A percentile compares a stretch with the other conserved stretches of the same genome.
These are phyloP conservation scores for Colletotrichum tofieldiae DNA, from an alignment of 2,329 filamentous ascomycete species.

Conservation along the genomic window DNA sequence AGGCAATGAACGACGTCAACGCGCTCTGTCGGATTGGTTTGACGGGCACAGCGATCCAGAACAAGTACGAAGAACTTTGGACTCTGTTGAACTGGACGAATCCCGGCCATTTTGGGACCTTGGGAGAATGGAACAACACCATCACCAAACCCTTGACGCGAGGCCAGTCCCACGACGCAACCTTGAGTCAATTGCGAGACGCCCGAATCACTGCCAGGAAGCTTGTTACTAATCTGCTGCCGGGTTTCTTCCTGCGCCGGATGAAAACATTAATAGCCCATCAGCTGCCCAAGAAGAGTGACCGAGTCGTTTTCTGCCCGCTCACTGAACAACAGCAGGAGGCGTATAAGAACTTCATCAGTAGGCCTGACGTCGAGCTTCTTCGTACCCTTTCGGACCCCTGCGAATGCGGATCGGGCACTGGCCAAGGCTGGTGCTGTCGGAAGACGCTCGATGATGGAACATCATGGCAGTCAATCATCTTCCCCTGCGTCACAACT, in stretches of 20 bases:
- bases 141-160: slow-evolving; percentile 86
- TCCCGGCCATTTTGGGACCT: slow-evolving; percentile 77
- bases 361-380: slow-evolving; percentile 77
- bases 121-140: slow-evolving; percentile 82
- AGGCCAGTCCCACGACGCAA: slow-evolving; percentile 95
- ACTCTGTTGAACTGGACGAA: slow-evolving; percentile 97
- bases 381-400: slow-evolving; percentile 78
- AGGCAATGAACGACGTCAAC: slow-evolving; percentile 92
- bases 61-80: slow-evolving; percentile 98
- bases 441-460: slow-evolving; percentile 72
- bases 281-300: slow-evolving; percentile 94
- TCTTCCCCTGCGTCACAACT: slow-evolving; percentile 88
- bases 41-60: slow-evolving; percentile 97
- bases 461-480: slow-evolving; percentile 79
- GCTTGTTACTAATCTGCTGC: slow-evolving; percentile 88
- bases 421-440: slow-evolving; percentile 88
- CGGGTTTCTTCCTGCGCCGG: slow-evolving; percentile 89
- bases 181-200: slow-evolving; percentile 83
- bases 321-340: slow-evolving; percentile 85
- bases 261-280: slow-evolving; percentile 95
- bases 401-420: slow-evolving; percentile 80
- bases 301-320: slow-evolving; percentile 95
- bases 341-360: slow-evolving; percentile 88
- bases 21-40: slow-evolving; percentile 92
- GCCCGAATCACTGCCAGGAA: slow-evolving; percentile 87